Percentiles rank a stretch among this genome's conserved stretches.
Conservation (phyloP, 106 monocot species). For the Acorus calamus region DNA sequence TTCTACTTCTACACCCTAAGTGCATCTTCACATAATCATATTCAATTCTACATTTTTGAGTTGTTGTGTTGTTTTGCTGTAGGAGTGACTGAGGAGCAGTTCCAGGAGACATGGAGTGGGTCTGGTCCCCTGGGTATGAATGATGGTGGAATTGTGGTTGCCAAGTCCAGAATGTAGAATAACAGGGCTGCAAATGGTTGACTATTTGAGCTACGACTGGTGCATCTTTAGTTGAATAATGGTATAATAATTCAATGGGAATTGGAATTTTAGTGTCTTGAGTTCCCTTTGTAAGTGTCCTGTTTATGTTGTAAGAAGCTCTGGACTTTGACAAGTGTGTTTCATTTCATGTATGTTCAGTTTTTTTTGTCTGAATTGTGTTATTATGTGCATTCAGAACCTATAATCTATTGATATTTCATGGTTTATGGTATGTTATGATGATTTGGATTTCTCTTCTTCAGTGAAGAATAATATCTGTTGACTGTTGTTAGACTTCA, state of each 20-base stretch:
- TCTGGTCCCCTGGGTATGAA: constrained; percentile 16
- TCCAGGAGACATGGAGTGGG: constrained; percentile 53
- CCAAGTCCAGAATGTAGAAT: constrained; percentile 57
- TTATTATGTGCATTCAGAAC: too few species aligned
- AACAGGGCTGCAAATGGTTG: too few species aligned
- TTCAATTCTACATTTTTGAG: not conserved
- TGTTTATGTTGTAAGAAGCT: too few species aligned
- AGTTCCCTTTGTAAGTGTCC: not conserved
- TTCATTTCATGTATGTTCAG: too few species aligned
- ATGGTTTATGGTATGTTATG: too few species aligned
- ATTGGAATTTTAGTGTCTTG: constrained; percentile 23
- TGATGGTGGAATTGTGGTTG: constrained; percentile 27
- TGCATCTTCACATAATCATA: not conserved
- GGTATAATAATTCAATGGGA: constrained; percentile 14
- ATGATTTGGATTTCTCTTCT: too few species aligned
- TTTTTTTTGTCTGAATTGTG: too few species aligned
- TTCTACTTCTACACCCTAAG: not conserved
- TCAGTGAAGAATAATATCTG: too few species aligned
- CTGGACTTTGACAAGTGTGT: too few species aligned
- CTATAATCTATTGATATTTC: too few species aligned
- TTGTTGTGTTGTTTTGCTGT: constrained; percentile 1
- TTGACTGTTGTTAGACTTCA: too few species aligned
- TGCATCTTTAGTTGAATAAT: not conserved
- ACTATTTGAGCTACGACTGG: too few species aligned
- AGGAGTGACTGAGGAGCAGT: constrained; percentile 95